Percentiles rank a stretch among this genome's conserved stretches.
Evolutionary conservation across 192 early-diverging fungal species (phyloP).

Genomic region (Lobosporangium transversale): DNA sequence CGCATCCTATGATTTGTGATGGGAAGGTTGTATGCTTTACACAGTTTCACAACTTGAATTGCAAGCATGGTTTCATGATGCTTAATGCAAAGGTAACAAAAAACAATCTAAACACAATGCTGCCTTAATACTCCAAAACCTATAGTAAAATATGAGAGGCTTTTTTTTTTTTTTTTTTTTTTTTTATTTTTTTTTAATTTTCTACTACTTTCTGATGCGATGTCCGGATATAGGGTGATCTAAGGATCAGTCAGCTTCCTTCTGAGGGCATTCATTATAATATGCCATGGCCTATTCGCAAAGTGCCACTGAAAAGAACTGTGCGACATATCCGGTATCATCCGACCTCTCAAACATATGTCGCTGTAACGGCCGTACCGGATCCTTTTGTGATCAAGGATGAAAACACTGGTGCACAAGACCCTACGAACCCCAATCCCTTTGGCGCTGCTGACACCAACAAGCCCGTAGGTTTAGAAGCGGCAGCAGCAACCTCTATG

Average conservation of each 20-base stretch:
- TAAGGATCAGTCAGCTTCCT: slow-evolving; percentile 75
- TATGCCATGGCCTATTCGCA: slow-evolving; percentile 78
- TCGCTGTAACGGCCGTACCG: slow-evolving; percentile 73
- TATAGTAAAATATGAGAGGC: too few relatives aligned
- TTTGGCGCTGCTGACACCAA: neutral
- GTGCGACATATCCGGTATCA: slow-evolving; percentile 88
- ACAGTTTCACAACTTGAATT: slow-evolving; percentile 81
- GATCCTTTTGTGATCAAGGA: slow-evolving; percentile 74
- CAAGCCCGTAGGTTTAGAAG: neutral
- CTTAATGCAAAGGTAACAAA: slow-evolving; percentile 69
- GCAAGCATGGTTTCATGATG: slow-evolving; percentile 79
- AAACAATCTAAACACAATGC: neutral
- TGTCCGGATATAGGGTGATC: slow-evolving; percentile 58
- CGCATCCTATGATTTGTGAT: slow-evolving; percentile 80
- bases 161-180: neutral
- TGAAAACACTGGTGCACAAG: slow-evolving; percentile 70
- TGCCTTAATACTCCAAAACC: too few relatives aligned
- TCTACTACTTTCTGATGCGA: neutral
- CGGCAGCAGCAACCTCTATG: slow-evolving; percentile 12
- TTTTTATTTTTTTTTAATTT: neutral
- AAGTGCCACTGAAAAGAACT: slow-evolving; percentile 70
- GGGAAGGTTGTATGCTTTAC: slow-evolving; percentile 75
- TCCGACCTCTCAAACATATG: slow-evolving; percentile 83
- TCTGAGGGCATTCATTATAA: slow-evolving; percentile 75
- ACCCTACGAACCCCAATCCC: neutral